A percentile compares a stretch with the other conserved stretches of the same genome.
Conservation (phyloP, 495 filamentous ascomycete species). For the Amphirosellinia nigrospora region DNA sequence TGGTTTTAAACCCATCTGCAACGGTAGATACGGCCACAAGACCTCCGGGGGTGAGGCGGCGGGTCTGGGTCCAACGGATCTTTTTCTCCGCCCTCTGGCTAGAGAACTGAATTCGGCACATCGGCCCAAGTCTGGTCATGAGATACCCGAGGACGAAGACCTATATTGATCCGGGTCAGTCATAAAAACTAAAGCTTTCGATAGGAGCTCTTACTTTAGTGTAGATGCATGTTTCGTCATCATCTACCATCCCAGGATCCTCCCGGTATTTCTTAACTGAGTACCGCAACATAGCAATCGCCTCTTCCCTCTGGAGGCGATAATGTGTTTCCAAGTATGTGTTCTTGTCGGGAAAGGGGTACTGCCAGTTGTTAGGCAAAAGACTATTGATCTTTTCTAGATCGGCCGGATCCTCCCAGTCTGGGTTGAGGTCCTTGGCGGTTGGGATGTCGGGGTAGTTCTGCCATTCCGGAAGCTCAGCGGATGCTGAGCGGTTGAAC, state of each 20-base stretch:
- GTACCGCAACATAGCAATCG: conserved; percentile 62
- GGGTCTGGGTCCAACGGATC: conserved; percentile 80
- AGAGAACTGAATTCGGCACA: conserved; percentile 74
- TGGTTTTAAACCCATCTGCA: conserved; percentile 66
- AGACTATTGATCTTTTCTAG: conserved; percentile 45
- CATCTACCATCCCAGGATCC: conserved; percentile 59
- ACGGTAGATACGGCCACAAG: conserved; percentile 73
- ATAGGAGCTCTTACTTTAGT: conserved; percentile 62
- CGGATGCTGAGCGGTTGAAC: conserved; percentile 25
- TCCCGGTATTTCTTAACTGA: conserved; percentile 58
- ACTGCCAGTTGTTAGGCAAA: conserved; percentile 42
- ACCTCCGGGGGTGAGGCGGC: conserved; percentile 70
- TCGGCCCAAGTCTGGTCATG: conserved; percentile 66
- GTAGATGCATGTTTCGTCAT: conserved; percentile 68
- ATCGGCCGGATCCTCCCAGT: conserved; percentile 39
- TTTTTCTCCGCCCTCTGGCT: conserved; percentile 66
- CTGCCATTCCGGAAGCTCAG: conserved; percentile 45
- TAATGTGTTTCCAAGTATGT: conserved; percentile 69
- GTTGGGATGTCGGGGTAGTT: conserved; percentile 53
- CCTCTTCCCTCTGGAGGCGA: conserved; percentile 69
- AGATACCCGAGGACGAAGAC: conserved; percentile 69
- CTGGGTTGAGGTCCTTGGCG: conserved; percentile 42
- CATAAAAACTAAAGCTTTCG: conserved; percentile 19
- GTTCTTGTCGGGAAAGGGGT: conserved; percentile 52
- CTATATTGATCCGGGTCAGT: conserved; percentile 45